A percentile compares a stretch with the other conserved stretches of the same genome.
Conservation (phyloP, 208 protist genomes). For the Histomonas meleagridis region DNA sequence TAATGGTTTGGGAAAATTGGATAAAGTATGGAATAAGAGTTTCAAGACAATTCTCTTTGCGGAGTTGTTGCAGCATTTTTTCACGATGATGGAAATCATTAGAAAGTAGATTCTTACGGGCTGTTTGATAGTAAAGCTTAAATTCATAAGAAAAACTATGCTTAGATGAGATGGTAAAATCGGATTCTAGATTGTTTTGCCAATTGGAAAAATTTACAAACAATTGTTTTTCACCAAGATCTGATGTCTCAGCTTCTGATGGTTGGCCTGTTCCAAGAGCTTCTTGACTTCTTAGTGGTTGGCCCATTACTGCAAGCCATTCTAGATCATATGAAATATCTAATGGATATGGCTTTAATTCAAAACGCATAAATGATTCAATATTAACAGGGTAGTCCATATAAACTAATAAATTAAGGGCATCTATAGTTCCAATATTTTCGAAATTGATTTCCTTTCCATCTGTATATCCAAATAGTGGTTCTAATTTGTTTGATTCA, state of each 20-base stretch:
- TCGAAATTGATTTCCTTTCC: not conserved
- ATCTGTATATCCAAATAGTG: not conserved
- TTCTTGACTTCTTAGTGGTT: not conserved
- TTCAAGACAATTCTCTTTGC: not conserved
- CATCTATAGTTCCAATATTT: not conserved
- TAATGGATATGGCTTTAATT: not conserved
- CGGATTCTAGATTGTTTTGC: too few relatives aligned
- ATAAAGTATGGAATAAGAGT: slow-evolving; percentile 12
- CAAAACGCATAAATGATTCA: not conserved
- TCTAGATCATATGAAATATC: not conserved
- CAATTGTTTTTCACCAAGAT: too few relatives aligned
- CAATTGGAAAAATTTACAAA: too few relatives aligned
- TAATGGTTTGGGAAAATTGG: not conserved
- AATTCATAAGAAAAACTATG: slow-evolving; percentile 15
- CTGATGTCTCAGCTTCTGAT: not conserved
- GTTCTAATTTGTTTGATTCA: not conserved
- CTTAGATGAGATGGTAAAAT: not conserved
- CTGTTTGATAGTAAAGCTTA: not conserved
- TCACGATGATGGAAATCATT: not conserved
- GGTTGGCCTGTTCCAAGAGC: not conserved
- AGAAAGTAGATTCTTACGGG: not conserved
- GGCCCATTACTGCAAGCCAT: not conserved
- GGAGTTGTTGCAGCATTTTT: not conserved
- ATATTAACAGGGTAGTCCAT: not conserved
- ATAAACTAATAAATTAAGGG: not conserved